Evolutionary conservation across 2,329 filamentous ascomycete species (phyloP), one percentile per base, ranked within the genome.

Genomic region (Cladosporium sp.): DNA sequence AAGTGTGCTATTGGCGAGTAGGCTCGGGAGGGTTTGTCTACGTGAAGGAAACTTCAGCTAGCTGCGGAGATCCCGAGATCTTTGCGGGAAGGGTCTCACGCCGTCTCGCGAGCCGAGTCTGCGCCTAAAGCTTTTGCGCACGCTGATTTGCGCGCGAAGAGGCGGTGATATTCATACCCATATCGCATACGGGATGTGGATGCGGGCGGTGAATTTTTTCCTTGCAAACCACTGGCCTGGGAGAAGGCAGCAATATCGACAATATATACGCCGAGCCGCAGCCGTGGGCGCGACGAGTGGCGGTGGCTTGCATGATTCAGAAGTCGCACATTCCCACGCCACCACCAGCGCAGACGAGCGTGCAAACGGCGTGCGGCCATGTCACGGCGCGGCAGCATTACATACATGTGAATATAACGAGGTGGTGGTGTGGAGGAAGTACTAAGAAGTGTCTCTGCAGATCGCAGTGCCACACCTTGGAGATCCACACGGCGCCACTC

Each of bases 321-420:
- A 47, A 25, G 51, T 55, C 51, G 51, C 39, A 36, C 28, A 15
- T 43, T 55, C 38, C 37, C 15, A 36, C 37, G 36, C 50, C 39
- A 30, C 47, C 30, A 37, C 30, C 47, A 50, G 47, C 47, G 43
- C 20, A 15, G 25, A 20, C 1, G 28, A 34, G 47, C 30, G 47
- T 36, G 47, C 47, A 25, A 50, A 50, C 47, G 47, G 47, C 30
- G 43, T 47, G 22, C 25, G 43, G 43, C 43, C 43, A 47, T 47
- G 43, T 37, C 47, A 50, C 47, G 47, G 28, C n/a, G 30, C 14
- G n/a, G 34, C 30, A 20, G 20, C 36, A 51, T 51, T 51, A 51
- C 49, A 51, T 51, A 55, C 34, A 49, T 56, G 54, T 56, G 54
- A 56, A 56, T 56, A 56, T 49, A 56, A 56, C 54, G 54, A 56